phyloP scores from a whole-genome alignment of 2,329 filamentous ascomycete genomes.

The Lachnellula willkommii region DNA sequence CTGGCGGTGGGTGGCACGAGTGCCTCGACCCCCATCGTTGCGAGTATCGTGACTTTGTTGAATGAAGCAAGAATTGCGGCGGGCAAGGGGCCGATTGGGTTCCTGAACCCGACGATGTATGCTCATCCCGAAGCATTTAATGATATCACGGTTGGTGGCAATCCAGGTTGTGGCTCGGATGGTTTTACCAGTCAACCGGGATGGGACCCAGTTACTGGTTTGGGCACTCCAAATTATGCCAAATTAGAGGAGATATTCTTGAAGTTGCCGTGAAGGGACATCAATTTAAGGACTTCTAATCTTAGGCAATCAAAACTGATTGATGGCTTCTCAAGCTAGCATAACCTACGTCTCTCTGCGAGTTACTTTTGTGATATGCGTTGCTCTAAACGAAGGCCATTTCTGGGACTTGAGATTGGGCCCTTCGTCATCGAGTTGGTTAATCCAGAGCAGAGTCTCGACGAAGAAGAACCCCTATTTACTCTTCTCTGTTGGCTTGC shows the following conservation, averaged over 20 bases:
- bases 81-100: slow-evolving; percentile 33
- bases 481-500: no score
- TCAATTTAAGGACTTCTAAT: no score
- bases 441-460: no score
- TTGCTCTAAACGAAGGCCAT: background rate
- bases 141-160: slow-evolving; percentile 27
- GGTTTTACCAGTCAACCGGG: slow-evolving; percentile 27
- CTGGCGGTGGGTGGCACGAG: slow-evolving; percentile 22
- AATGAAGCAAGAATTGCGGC: slow-evolving; percentile 33
- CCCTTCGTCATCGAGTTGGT: no score
- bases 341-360: no score
- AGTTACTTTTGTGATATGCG: background rate
- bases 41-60: slow-evolving; percentile 44
- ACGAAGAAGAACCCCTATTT: no score
- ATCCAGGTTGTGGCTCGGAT: slow-evolving; percentile 27
- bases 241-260: slow-evolving; percentile 12
- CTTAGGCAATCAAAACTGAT: no score
- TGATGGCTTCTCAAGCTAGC: no score
- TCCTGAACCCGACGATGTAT: slow-evolving; percentile 32
- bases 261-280: slow-evolving; percentile 7
- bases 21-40: slow-evolving; percentile 49
- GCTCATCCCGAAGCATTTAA: slow-evolving; percentile 23
- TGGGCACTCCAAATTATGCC: slow-evolving; percentile 15
- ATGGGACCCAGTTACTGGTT: slow-evolving; percentile 31
- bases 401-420: background rate